Evolutionary conservation across 345 rosid genomes (phyloP), one percentile per base, ranked within the genome.

Genomic region (Brassica napus): DNA sequence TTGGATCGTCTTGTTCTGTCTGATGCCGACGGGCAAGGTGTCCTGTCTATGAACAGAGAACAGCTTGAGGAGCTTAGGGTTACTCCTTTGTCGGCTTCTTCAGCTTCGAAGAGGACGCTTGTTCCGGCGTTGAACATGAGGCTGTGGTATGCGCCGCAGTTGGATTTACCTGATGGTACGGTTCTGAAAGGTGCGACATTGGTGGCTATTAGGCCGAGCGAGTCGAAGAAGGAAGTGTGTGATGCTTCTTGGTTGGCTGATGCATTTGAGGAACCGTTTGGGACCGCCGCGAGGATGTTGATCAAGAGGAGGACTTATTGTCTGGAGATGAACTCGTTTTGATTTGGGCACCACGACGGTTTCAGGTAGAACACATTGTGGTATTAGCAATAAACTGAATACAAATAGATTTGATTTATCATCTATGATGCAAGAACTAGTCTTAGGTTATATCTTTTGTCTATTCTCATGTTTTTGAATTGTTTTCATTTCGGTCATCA

Each of bases 271-370:
- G 98, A 89, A 74, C 95, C 97, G 10, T 93, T 85, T 79, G 97
- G 94, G 42, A 89, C 91, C 21, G 98, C 94, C 0, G 97, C 95
- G 1, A 91, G 83, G 88, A 88, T 94, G 98, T 84, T 94, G 26
- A 86, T 93, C 24, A 93, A 90, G 86, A 85, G 98, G 72, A 88
- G 90, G 87, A 94, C 97, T 65, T 94, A 92, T 85, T 94, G 95
- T 81, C 76, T 94, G 81, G 98, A 94, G 90, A 94, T 94, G 98
- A 94, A 94, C 91, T 94, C 98, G 9, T 92, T 94, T 74, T 94
- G 86, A 94, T 61, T 74, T 28, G 64, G 6, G 79, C 18, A 34
- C 54, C 74, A 62, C 18, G 5, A 8, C 24, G 21, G 47, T 61
- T 42, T 68, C 65, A 79, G 78, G 82, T 79, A 72, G 2, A 5